A percentile compares a stretch with the other conserved stretches of the same genome.
Conservation (phyloP, 2,329 filamentous ascomycete genomes). For the Curvularia hawaiiensis region DNA sequence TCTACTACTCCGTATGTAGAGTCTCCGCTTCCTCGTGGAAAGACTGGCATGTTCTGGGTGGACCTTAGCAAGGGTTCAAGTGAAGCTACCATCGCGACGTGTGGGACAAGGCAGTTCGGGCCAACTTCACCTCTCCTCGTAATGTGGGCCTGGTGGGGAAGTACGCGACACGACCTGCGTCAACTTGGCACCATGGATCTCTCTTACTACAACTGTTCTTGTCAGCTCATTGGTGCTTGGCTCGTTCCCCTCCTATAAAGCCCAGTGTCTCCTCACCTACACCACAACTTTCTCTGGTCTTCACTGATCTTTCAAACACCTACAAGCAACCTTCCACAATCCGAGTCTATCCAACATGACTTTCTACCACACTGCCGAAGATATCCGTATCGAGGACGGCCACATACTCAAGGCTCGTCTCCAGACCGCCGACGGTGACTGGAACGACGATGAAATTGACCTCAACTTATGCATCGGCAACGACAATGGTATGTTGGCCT, state of each 20-base stretch:
- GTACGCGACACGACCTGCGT: background rate
- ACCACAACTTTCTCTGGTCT: background rate
- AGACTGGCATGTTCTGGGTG: background rate
- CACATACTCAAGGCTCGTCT: constrained; percentile 56
- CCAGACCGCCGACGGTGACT: constrained; percentile 50
- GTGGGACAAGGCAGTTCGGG: background rate
- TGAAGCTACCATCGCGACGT: background rate
- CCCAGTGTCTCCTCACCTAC: constrained; percentile 1
- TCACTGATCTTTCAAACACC: background rate
- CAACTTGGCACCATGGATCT: constrained; percentile 2
- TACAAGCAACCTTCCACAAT: background rate
- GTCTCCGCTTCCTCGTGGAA: background rate
- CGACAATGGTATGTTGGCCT: constrained; percentile 49
- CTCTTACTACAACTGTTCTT: background rate
- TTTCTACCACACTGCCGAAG: constrained; percentile 55
- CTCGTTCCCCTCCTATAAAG: constrained; percentile 15
- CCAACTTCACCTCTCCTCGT: background rate
- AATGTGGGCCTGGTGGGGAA: constrained; percentile 1
- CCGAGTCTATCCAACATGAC: background rate
- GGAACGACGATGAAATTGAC: constrained; percentile 53
- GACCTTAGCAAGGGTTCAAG: background rate
- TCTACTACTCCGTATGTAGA: too few relatives aligned
- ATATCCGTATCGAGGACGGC: constrained; percentile 57
- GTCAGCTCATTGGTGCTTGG: constrained; percentile 1
- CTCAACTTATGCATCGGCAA: constrained; percentile 60